Evolutionary conservation across 176 grass and related monocot genomes (phyloP).

Genomic region (barley (Hordeum vulgare)): MorexV3_pseudomolecules_assembly NC_058521.1:562856324-562856823

Average conservation of each 20-base stretch:
- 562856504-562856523: not conserved
- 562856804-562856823: not conserved
- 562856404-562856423: too few species aligned
- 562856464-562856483: not conserved
- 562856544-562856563: not conserved
- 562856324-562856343: too few species aligned
- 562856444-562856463: too few species aligned
- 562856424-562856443: too few species aligned
- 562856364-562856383: too few species aligned
- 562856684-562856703: not conserved
- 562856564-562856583: not conserved
- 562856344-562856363: too few species aligned
- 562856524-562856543: not conserved
- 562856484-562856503: not conserved
- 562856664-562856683: too few species aligned
- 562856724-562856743: not conserved
- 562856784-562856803: not conserved
- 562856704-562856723: constrained; percentile 18
- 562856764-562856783: not conserved
- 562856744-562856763: not conserved
- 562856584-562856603: constrained; percentile 14
- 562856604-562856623: not conserved
- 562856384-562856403: too few species aligned
- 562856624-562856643: not conserved
- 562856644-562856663: not conserved